These are phyloP conservation scores for Septoria petroselini DNA, from an alignment of 2,329 filamentous ascomycete genomes.

Conservation along the genomic window DNA sequence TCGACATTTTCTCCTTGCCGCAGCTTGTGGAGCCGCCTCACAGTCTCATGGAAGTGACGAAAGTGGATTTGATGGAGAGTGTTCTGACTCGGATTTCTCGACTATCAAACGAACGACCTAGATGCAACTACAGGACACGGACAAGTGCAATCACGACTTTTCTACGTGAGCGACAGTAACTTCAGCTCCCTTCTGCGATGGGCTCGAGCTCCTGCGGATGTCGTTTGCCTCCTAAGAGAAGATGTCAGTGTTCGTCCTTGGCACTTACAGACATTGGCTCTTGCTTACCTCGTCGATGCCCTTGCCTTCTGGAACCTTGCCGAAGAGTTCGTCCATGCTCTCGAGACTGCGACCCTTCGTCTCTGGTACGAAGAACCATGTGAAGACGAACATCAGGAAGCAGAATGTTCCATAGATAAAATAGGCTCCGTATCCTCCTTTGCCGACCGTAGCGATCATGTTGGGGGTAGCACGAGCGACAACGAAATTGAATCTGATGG, in stretches of 20 bases:
- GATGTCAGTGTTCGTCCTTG: no score
- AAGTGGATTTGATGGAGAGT: no score
- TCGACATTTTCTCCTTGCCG: no score
- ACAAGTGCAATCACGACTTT: slow-evolving; percentile 2
- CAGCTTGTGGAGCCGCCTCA: no score
- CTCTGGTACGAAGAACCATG: slow-evolving; percentile 58
- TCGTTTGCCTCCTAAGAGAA: no score
- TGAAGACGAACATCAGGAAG: slow-evolving; percentile 63
- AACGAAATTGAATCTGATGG: slow-evolving; percentile 64
- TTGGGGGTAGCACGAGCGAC: slow-evolving; percentile 65
- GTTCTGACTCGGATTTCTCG: no score
- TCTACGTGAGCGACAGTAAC: slow-evolving; percentile 9
- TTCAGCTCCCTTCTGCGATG: slow-evolving; percentile 2
- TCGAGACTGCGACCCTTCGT: slow-evolving; percentile 54
- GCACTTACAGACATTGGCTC: no score
- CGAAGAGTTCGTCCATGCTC: slow-evolving; percentile 35
- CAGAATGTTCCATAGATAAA: slow-evolving; percentile 54
- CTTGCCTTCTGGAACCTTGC: slow-evolving; percentile 40
- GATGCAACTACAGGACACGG: no score
- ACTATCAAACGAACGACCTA: no score
- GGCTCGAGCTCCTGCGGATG: slow-evolving; percentile 1
- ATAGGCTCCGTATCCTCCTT: slow-evolving; percentile 47
- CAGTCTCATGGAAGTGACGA: no score
- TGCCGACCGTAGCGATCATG: slow-evolving; percentile 60
- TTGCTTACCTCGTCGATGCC: slow-evolving; percentile 10